phyloP scores from a whole-genome alignment of 2,329 filamentous ascomycete genomes.

The Talaromyces marneffei region DNA sequence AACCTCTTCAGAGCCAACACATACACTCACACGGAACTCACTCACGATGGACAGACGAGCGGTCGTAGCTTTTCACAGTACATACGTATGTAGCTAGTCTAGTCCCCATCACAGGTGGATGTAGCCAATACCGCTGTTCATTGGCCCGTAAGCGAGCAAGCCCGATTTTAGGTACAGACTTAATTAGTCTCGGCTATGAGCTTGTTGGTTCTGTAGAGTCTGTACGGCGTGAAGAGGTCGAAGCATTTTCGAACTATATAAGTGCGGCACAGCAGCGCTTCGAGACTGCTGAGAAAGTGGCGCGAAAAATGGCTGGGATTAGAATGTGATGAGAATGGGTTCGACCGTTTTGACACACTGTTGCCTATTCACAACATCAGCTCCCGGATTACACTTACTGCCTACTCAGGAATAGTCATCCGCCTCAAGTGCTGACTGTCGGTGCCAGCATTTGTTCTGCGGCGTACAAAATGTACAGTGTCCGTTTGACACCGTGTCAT shows the following conservation, averaged over 20 bases:
- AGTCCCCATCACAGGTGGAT: not conserved
- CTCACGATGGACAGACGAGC: not conserved
- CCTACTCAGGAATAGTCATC: not conserved
- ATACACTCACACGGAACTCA: no score
- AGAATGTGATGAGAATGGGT: not conserved
- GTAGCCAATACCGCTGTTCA: not conserved
- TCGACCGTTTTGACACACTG: not conserved
- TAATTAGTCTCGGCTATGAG: not conserved
- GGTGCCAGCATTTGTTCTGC: not conserved
- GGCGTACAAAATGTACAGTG: not conserved
- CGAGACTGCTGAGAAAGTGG: not conserved
- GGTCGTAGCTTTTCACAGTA: not conserved
- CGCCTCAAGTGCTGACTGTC: not conserved
- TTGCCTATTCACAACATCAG: not conserved
- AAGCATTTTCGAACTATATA: not conserved
- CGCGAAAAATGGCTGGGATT: not conserved
- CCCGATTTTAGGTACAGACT: not conserved
- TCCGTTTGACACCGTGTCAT: not conserved
- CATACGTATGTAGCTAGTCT: not conserved
- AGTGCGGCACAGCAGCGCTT: constrained; percentile 7
- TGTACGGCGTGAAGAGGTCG: no score
- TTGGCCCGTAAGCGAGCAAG: not conserved
- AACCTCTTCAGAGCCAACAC: no score
- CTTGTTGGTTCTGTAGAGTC: not conserved
- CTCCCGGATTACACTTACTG: not conserved